A percentile compares a stretch with the other conserved stretches of the same genome.
These are phyloP conservation scores for Lipomyces oligophaga DNA, from an alignment of 805 yeast species.

Conservation along the genomic window DNA sequence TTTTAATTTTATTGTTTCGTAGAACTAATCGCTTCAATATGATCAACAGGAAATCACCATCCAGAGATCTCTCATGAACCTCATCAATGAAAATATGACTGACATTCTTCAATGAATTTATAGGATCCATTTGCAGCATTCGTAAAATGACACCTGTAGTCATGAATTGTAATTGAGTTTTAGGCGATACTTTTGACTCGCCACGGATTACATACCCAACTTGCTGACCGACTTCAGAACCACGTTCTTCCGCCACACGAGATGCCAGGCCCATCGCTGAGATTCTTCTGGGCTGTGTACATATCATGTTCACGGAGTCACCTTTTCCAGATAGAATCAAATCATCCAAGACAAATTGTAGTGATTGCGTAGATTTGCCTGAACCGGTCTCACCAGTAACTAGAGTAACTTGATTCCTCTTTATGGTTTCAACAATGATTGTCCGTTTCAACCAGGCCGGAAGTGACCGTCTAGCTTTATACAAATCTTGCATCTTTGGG, in stretches of 20 bases:
- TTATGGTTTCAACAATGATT: conserved; percentile 54
- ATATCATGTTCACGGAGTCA: conserved; percentile 56
- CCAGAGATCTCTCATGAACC: conserved; percentile 94
- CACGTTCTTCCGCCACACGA: conserved; percentile 81
- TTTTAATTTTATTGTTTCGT: conserved; percentile 37
- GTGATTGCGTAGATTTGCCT: conserved; percentile 93
- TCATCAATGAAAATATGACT: conserved; percentile 83
- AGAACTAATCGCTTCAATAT: conserved; percentile 60
- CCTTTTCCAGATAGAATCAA: conserved; percentile 43
- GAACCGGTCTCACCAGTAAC: conserved; percentile 98
- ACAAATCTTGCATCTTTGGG: conserved; percentile 41
- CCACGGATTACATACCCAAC: conserved; percentile 91
- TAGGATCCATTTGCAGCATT: conserved; percentile 60
- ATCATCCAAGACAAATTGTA: conserved; percentile 79
- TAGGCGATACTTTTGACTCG: conserved; percentile 59
- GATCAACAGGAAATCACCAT: conserved; percentile 78
- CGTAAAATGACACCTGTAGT: conserved; percentile 90
- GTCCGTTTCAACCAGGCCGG: conserved; percentile 81
- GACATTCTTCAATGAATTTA: conserved; percentile 41
- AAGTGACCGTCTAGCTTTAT: conserved; percentile 49
- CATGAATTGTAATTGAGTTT: conserved; percentile 77
- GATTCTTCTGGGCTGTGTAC: conserved; percentile 95
- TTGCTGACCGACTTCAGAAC: conserved; percentile 60
- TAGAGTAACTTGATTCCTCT: conserved; percentile 59
- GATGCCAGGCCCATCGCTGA: conserved; percentile 94